These are phyloP conservation scores for Sporopachydermia quercuum DNA, from an alignment of 805 yeast genomes.

Conservation along the genomic window DNA sequence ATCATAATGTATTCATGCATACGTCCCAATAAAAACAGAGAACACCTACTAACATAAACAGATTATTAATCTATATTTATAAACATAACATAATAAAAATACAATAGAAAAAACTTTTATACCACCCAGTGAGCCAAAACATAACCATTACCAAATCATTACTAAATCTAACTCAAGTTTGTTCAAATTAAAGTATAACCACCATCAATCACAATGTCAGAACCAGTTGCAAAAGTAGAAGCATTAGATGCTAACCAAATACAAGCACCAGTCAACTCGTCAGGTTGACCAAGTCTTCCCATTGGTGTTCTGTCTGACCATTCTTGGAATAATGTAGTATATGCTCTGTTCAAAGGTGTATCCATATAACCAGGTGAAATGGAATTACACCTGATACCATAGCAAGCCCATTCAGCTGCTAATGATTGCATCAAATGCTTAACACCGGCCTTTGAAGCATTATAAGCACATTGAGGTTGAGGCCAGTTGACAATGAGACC, in stretches of 20 bases:
- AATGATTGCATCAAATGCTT: slow-evolving; percentile 51
- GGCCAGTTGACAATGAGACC: slow-evolving; percentile 62
- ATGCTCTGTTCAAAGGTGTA: slow-evolving; percentile 52
- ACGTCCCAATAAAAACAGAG: too few relatives aligned
- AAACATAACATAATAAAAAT: too few relatives aligned
- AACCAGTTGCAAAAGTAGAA: slow-evolving; percentile 49
- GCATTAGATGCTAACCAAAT: slow-evolving; percentile 47
- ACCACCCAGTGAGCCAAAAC: too few relatives aligned
- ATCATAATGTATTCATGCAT: too few relatives aligned
- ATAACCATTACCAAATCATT: too few relatives aligned
- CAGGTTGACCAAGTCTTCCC: slow-evolving; percentile 59
- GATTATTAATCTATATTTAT: too few relatives aligned
- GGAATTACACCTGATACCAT: slow-evolving; percentile 51
- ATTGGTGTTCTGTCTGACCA: slow-evolving; percentile 54
- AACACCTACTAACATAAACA: too few relatives aligned
- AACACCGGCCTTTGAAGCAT: slow-evolving; percentile 62
- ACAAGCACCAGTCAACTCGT: slow-evolving; percentile 51
- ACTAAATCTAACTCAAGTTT: too few relatives aligned
- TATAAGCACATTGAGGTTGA: slow-evolving; percentile 56
- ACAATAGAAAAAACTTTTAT: too few relatives aligned
- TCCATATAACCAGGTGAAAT: slow-evolving; percentile 59
- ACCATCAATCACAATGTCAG: slow-evolving; percentile 53
- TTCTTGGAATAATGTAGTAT: slow-evolving; percentile 31
- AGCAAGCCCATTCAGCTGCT: slow-evolving; percentile 62
- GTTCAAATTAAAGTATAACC: slow-evolving; percentile 29